Percentiles rank a stretch among this genome's conserved stretches.
Evolutionary conservation across 192 early-diverging fungal genomes (phyloP).

Genomic region (Backusella tuberculispora): DNA sequence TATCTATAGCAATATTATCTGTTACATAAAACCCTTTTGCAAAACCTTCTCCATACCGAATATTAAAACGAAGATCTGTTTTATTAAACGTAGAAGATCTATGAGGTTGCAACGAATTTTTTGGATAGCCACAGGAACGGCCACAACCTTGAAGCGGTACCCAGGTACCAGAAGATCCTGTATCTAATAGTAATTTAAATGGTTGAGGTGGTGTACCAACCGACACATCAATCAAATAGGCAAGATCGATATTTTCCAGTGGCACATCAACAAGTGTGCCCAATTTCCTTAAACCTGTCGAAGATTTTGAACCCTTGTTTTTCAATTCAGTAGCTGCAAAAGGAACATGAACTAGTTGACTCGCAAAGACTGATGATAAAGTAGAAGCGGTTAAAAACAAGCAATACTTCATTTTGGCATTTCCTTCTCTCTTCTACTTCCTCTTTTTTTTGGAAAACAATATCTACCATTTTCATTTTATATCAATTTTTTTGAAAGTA

Average conservation of each 20-base stretch:
- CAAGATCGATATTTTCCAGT: slow-evolving; percentile 29
- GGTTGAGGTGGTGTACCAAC: slow-evolving; percentile 39
- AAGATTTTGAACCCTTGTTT: neutral
- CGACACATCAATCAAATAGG: slow-evolving; percentile 30
- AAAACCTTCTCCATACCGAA: slow-evolving; percentile 40
- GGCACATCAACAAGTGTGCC: slow-evolving; percentile 9
- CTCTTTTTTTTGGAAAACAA: neutral
- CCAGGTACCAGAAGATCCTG: slow-evolving; percentile 43
- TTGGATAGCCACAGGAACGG: slow-evolving; percentile 32
- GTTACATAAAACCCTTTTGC: slow-evolving; percentile 33
- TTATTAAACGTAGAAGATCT: slow-evolving; percentile 21
- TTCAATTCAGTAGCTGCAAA: slow-evolving; percentile 14
- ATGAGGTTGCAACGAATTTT: slow-evolving; percentile 3
- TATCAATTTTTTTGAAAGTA: neutral
- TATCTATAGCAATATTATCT: slow-evolving; percentile 29
- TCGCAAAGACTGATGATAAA: neutral
- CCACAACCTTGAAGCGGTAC: slow-evolving; percentile 32
- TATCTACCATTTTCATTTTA: neutral
- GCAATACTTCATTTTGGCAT: neutral
- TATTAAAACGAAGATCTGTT: slow-evolving; percentile 21
- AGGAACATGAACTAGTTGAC: slow-evolving; percentile 16
- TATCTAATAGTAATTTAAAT: slow-evolving; percentile 42
- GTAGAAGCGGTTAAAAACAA: neutral
- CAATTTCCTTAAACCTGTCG: slow-evolving; percentile 1
- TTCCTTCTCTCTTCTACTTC: neutral